Percentiles rank a stretch among this genome's conserved stretches.
phyloP scores from a whole-genome alignment of 768 basidiomycete species.

The Macrolepiota dolichaula region DNA sequence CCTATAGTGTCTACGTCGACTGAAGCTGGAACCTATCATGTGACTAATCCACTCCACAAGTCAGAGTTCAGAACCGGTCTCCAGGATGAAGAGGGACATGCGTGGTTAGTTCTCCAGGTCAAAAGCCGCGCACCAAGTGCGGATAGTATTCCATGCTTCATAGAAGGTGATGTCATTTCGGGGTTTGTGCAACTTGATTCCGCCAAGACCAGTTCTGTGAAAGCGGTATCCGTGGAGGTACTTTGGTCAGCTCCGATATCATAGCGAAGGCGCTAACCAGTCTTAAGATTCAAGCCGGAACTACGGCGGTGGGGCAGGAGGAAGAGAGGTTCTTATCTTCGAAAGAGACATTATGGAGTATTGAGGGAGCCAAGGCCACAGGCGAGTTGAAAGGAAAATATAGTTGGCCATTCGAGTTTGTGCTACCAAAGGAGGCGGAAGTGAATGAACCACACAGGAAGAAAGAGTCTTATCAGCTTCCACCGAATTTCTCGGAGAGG shows the following conservation, averaged over 20 bases:
- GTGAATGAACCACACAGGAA: constrained; percentile 30
- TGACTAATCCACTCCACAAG: neutral
- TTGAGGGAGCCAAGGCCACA: constrained; percentile 13
- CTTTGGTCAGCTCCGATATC: constrained; percentile 21
- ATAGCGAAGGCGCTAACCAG: neutral
- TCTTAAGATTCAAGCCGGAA: constrained; percentile 40
- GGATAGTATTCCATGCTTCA: constrained; percentile 40
- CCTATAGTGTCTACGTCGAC: neutral
- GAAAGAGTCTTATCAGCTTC: constrained; percentile 36
- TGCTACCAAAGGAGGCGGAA: constrained; percentile 39
- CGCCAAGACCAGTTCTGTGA: constrained; percentile 44
- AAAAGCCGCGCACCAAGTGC: constrained; percentile 41
- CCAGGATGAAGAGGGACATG: constrained; percentile 36
- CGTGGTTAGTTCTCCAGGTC: constrained; percentile 48
- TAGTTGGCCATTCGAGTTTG: constrained; percentile 46
- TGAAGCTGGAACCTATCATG: neutral
- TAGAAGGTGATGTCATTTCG: constrained; percentile 44
- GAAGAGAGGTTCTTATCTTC: constrained; percentile 44
- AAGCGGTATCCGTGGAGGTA: constrained; percentile 43
- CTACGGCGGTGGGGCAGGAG: constrained; percentile 55
- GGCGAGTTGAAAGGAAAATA: constrained; percentile 42
- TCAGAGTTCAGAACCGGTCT: constrained; percentile 38
- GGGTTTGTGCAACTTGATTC: constrained; percentile 51
- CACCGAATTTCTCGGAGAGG: constrained; percentile 53
- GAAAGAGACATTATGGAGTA: constrained; percentile 39